Base-by-base conservation (phyloP, 164 flowering plant species). In the Chloranthus sessilifolius region DNA sequence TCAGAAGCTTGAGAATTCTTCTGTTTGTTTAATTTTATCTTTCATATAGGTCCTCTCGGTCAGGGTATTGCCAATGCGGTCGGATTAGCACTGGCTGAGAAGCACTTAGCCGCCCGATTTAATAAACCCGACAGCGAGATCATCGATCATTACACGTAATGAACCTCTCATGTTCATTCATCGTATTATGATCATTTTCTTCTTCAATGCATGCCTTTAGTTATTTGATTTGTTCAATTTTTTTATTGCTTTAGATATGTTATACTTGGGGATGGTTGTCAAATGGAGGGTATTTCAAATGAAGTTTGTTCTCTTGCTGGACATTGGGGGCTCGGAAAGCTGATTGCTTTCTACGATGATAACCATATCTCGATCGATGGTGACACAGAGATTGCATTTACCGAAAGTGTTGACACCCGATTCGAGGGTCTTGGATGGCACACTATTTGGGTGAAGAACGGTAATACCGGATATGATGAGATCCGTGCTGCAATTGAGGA, bases 371-470 rank as follows among this genome's bases (percentile, higher is more conserved):
- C 99, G 21, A 88, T 89, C 68, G 99, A 92, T 63, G 99, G 99
- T 53, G 78, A 82, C 73, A 88, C 97, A 0, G 95, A 84, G 29
- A 86, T 88, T 66, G 95, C 99, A 31, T 92, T 92, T 69, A 86
- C 99, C 37, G 99, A 92, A 77, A 70, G 36, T 55, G 97, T 92
- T 25, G 91, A 77, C 26, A 64, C 65, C 9, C 95, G 99, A 62
- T 92, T 84, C 61, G 92, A 86, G 77, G 99, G 66, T 64, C 87
- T 88, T 34, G 99, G 99, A 5, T 92, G 99, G 99, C 97, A 92
- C 59, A 83, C 86, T 25, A 82, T 92, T 63, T 86, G 95, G 95
- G 99, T 92, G 50, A 81, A 92, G 82, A 82, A 92, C 69, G 97
- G 97, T 22, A 92, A 92, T 76, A 82, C 71, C 33, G 95, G 97